Evolutionary conservation across 805 yeast species (phyloP), one percentile per base, ranked within the genome.

Genomic region (Middelhovenomyces tepae): DNA sequence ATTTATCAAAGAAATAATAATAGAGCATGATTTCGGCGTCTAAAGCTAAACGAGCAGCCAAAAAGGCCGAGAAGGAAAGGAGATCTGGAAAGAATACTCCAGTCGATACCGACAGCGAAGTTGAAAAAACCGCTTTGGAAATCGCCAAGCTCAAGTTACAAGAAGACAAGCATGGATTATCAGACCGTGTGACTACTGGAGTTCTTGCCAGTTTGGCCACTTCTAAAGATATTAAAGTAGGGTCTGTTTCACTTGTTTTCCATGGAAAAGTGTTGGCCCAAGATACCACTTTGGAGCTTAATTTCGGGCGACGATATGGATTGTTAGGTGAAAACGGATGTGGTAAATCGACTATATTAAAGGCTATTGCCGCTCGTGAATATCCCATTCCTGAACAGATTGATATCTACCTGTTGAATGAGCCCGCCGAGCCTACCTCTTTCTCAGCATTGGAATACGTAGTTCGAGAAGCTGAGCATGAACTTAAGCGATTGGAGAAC

Each of bases 101-200:
- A 18, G 74, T 68, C 48, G 76, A 67, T 40, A 66, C 65, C 30
- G 49, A 43, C 14, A 46, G 44, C 19, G 56, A 47, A 16, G 48
- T 43, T 21, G 36, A 37, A 32, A 69, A 68, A 33, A 71, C 80
- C 31, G 80, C 82, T 32, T 74, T 78, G 41, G 84, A 75, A 56
- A 75, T 91, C 53, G 81, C 78, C 42, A 78, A 84, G 62, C 70
- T 89, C 65, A 89, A 89, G 62, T 65, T 87, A 56, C 98, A 89
- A 65, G 80, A 81, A 57, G 98, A 89, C 62, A 78, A 83, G 57
- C 78, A 86, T 52, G 98, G 98, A 47, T 55, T 89, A 37, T 84
- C 95, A 28, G 98, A 89, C 62, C 83, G 98, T 69, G 98, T 89
- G 46, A 82, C 89, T 48, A 89, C 98, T 28, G 98, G 98, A 71